phyloP scores from a whole-genome alignment of 1,284 basidiomycete species.

The Cystobasidiaceae sp. region DNA sequence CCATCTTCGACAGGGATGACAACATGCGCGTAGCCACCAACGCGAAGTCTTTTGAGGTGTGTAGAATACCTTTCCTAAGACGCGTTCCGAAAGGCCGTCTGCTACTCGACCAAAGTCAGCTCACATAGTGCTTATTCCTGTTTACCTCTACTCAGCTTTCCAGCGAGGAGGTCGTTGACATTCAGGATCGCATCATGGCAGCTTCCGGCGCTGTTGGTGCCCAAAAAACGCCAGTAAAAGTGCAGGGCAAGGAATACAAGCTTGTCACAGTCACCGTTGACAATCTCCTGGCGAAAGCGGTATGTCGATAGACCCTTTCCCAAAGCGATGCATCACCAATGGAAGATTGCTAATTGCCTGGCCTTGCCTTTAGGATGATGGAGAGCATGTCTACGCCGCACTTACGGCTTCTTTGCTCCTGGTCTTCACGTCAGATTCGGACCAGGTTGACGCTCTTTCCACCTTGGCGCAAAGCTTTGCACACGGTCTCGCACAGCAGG shows the following conservation, averaged over 20 bases:
- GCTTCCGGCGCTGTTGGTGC: background rate
- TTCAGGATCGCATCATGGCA: background rate
- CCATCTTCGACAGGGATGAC: constrained; percentile 28
- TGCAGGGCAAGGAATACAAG: constrained; percentile 16
- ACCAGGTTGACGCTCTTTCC: constrained; percentile 19
- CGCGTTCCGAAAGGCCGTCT: no score
- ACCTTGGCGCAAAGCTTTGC: constrained; percentile 19
- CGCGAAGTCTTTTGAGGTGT: constrained; percentile 24
- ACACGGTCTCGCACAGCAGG: constrained; percentile 23
- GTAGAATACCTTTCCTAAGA: no score
- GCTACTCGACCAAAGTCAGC: no score
- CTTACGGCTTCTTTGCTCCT: constrained; percentile 14
- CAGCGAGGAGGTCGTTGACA: constrained; percentile 9
- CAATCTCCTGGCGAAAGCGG: constrained; percentile 2
- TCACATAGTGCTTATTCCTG: no score
- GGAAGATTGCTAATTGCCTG: background rate
- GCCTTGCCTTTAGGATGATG: background rate
- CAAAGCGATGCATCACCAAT: background rate
- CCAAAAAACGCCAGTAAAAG: constrained; percentile 6
- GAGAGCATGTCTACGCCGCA: constrained; percentile 5
- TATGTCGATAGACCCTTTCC: background rate
- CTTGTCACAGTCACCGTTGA: background rate
- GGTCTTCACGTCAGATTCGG: constrained; percentile 11
- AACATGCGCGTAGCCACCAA: constrained; percentile 23
- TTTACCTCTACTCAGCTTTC: constrained; percentile 2